Evolutionary conservation across 2,329 filamentous ascomycete genomes (phyloP).

Genomic region (Claviceps pazoutovae): DNA sequence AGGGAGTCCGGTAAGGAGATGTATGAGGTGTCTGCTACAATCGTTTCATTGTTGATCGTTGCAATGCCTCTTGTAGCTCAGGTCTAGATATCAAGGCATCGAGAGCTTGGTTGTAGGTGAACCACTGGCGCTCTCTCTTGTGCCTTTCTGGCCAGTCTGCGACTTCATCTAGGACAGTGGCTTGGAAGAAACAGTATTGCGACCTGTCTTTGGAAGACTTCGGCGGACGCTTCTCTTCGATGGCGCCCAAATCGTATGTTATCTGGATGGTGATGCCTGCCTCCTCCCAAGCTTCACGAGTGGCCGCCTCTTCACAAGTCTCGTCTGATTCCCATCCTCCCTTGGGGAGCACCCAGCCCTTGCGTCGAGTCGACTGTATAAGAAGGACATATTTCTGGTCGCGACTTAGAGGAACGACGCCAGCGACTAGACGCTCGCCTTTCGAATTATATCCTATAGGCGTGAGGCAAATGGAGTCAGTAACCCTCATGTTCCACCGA

Average conservation of each 20-base stretch:
- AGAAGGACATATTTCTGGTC: slow-evolving; percentile 83
- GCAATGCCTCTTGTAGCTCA: slow-evolving; percentile 77
- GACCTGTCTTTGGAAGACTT: slow-evolving; percentile 52
- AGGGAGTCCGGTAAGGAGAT: background rate
- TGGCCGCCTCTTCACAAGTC: slow-evolving; percentile 67
- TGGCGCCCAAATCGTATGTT: slow-evolving; percentile 72
- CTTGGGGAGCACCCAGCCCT: slow-evolving; percentile 93
- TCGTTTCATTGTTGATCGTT: slow-evolving; percentile 57
- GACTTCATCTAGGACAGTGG: slow-evolving; percentile 74
- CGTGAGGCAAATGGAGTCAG: slow-evolving; percentile 10
- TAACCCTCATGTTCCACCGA: slow-evolving; percentile 2
- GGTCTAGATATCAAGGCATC: slow-evolving; percentile 64
- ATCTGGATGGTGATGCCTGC: slow-evolving; percentile 81
- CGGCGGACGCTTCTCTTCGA: slow-evolving; percentile 69
- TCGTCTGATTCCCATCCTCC: slow-evolving; percentile 97
- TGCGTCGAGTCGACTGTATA: slow-evolving; percentile 81
- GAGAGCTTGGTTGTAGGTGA: slow-evolving; percentile 70
- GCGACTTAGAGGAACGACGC: slow-evolving; percentile 75
- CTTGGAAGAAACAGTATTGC: slow-evolving; percentile 73
- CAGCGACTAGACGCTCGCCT: slow-evolving; percentile 89
- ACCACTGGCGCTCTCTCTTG: slow-evolving; percentile 84
- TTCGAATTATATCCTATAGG: slow-evolving; percentile 72
- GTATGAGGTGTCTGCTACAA: slow-evolving; percentile 9
- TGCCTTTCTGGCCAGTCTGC: slow-evolving; percentile 84
- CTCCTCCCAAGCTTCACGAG: slow-evolving; percentile 95